Percentiles rank a stretch among this genome's conserved stretches.
Evolutionary conservation across 306 rosid species (phyloP).

Genomic region (Aeschynomene evenia): DNA sequence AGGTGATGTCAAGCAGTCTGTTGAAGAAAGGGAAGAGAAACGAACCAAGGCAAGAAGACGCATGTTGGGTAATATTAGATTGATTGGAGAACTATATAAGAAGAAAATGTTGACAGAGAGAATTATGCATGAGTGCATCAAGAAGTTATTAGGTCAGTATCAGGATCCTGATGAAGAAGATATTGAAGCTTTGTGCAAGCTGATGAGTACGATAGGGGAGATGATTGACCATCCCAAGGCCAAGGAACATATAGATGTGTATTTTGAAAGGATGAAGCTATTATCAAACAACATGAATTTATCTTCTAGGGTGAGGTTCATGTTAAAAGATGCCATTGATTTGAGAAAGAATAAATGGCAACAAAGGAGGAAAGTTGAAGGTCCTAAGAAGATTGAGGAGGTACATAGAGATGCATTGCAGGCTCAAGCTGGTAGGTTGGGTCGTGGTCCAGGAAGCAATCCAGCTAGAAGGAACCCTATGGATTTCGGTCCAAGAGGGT

Average conservation of each 20-base stretch:
- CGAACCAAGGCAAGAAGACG: constrained; percentile 82
- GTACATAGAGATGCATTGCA: constrained; percentile 98
- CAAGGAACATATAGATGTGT: constrained; percentile 79
- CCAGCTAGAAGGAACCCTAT: constrained; percentile 66
- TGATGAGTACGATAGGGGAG: constrained; percentile 98
- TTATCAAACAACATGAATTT: constrained; percentile 77
- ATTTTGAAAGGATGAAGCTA: constrained; percentile 67
- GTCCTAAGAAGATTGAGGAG: constrained; percentile 97
- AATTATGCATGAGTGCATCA: constrained; percentile 90
- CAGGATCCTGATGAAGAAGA: constrained; percentile 95
- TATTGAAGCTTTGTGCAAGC: constrained; percentile 88
- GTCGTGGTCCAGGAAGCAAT: constrained; percentile 68
- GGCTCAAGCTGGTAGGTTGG: constrained; percentile 71
- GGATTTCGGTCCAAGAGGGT: constrained; percentile 75
- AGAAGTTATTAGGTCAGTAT: constrained; percentile 73
- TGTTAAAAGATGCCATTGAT: constrained; percentile 89
- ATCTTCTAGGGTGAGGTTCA: constrained; percentile 93
- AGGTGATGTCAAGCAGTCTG: constrained; percentile 65
- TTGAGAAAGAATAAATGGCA: constrained; percentile 93
- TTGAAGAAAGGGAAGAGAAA: constrained; percentile 80
- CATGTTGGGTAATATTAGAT: constrained; percentile 93
- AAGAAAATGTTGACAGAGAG: constrained; percentile 95
- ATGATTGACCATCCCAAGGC: constrained; percentile 92
- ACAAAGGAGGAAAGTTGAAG: constrained; percentile 90
- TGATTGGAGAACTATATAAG: constrained; percentile 95